Percentiles rank a stretch among this genome's conserved stretches.
Evolutionary conservation across 257 asterid genomes (phyloP).

Genomic region (Cruciata laevipes): DNA sequence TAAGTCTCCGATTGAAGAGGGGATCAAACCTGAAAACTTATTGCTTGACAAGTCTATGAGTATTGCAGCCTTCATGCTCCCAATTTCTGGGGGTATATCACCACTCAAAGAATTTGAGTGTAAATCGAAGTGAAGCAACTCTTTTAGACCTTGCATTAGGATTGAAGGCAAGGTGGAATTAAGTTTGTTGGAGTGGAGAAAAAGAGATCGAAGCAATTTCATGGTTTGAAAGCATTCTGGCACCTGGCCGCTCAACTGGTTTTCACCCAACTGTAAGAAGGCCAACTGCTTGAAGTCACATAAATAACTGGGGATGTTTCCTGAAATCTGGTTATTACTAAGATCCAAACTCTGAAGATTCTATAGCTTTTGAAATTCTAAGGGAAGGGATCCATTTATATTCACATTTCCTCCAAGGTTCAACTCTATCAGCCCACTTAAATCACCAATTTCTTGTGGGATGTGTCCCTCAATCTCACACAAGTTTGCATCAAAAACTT

Average conservation of each 20-base stretch:
- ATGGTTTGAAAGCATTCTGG: conserved; percentile 15
- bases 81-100: conserved; percentile 2
- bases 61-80: conserved; percentile 4
- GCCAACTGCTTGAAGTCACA: conserved; percentile 1
- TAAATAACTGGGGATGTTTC: conserved; percentile 3
- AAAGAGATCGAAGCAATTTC: background rate
- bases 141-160: background rate
- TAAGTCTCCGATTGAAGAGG: conserved; percentile 3
- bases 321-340: background rate
- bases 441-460: conserved; percentile 8
- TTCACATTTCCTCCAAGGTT: background rate
- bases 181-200: background rate
- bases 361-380: background rate
- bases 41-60: background rate
- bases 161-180: background rate
- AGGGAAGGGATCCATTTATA: background rate
- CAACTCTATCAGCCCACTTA: background rate
- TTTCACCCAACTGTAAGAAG: background rate
- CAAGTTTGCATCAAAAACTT: background rate
- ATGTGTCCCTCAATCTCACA: conserved; percentile 7
- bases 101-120: background rate
- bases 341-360: conserved; percentile 8
- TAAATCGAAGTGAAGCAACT: background rate
- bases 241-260: background rate
- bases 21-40: background rate